These are phyloP conservation scores for Tubosaeta sp. DNA, from an alignment of 768 basidiomycete species.

Conservation along the genomic window DNA sequence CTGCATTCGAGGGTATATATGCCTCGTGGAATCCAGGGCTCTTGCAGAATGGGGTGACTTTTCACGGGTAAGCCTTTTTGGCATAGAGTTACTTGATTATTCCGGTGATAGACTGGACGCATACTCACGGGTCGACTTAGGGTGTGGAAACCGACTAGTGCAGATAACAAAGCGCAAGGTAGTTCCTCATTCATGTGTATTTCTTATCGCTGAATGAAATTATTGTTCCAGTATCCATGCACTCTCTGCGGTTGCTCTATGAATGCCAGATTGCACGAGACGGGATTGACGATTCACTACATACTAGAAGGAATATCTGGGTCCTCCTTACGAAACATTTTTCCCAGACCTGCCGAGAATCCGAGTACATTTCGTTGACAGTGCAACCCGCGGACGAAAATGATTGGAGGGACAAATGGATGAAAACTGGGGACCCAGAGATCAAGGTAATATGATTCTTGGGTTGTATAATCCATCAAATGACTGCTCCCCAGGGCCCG, in stretches of 20 bases:
- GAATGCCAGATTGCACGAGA: conserved; percentile 2
- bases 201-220: not conserved
- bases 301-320: conserved; percentile 58
- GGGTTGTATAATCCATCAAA: not conserved
- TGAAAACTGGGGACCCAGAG: conserved; percentile 29
- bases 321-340: conserved; percentile 78
- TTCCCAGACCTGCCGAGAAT: conserved; percentile 48
- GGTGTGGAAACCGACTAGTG: conserved; percentile 45
- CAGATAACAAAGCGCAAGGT: conserved; percentile 29
- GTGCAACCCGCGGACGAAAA: conserved; percentile 41
- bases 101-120: not conserved
- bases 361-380: conserved; percentile 65
- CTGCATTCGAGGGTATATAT: conserved; percentile 75
- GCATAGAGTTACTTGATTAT: not conserved
- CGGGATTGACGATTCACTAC: not conserved
- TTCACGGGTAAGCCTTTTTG: conserved; percentile 60
- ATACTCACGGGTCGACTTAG: conserved; percentile 16
- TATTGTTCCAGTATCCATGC: conserved; percentile 33
- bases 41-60: conserved; percentile 44
- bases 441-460: conserved; percentile 31
- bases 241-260: conserved; percentile 41
- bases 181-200: conserved; percentile 19
- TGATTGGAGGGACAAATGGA: conserved; percentile 21
- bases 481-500: conserved; percentile 27
- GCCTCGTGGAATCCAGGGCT: conserved; percentile 79